Conservation (phyloP, 2,329 filamentous ascomycete species). For the Ophiognomonia clavigignenti-juglandacearum region DNA sequence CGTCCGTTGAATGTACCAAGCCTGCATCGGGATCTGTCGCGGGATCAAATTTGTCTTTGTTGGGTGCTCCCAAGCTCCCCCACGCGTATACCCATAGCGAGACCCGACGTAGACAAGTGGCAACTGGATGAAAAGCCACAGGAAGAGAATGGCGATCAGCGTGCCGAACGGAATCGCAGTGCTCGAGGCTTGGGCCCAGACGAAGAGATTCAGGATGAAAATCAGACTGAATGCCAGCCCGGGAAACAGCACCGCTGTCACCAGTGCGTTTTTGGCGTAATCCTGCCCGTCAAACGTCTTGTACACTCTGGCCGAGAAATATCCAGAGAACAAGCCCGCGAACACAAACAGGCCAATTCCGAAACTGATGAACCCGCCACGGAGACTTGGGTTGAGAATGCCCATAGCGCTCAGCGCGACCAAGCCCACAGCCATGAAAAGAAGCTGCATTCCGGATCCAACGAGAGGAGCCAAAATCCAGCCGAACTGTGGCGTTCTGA, state of each 20-base stretch:
- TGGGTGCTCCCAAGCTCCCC: constrained; percentile 71
- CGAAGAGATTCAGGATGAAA: constrained; percentile 81
- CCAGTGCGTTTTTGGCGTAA: constrained; percentile 70
- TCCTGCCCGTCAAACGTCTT: constrained; percentile 74
- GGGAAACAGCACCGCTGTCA: constrained; percentile 75
- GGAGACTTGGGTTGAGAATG: constrained; percentile 78
- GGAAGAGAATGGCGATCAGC: constrained; percentile 62
- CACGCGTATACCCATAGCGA: constrained; percentile 67
- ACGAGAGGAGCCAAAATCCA: constrained; percentile 73
- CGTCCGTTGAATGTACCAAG: constrained; percentile 66
- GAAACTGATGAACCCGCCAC: constrained; percentile 84
- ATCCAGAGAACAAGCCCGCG: constrained; percentile 78
- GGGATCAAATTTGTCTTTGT: constrained; percentile 69
- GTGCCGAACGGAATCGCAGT: constrained; percentile 83
- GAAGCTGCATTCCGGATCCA: constrained; percentile 80
- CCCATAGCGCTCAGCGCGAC: constrained; percentile 70
- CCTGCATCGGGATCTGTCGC: constrained; percentile 68
- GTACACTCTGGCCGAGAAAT: constrained; percentile 80
- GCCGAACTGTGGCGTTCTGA: constrained; percentile 66
- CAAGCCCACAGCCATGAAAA: constrained; percentile 74
- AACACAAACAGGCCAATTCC: constrained; percentile 79
- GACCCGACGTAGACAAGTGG: constrained; percentile 78
- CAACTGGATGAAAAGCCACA: constrained; percentile 84
- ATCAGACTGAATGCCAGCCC: constrained; percentile 70
- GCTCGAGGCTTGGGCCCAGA: constrained; percentile 85